These are phyloP conservation scores for Penicillium goetzii DNA, from an alignment of 495 filamentous ascomycete species.

Conservation along the genomic window DNA sequence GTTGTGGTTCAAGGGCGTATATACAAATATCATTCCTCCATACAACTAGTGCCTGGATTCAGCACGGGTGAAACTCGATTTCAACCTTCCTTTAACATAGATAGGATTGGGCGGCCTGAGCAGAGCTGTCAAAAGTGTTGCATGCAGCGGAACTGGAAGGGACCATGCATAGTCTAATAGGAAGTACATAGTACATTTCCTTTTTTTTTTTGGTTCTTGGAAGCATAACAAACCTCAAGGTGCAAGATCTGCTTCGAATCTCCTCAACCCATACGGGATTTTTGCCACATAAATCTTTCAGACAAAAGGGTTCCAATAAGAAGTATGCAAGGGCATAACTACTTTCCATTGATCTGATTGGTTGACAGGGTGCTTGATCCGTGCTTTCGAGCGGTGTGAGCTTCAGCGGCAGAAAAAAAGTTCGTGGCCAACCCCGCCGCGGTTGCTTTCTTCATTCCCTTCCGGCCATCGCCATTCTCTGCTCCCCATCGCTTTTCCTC, in stretches of 20 bases:
- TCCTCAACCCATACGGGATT: too few species aligned
- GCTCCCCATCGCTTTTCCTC: background rate
- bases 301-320: background rate
- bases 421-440: constrained; percentile 38
- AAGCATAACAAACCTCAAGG: background rate
- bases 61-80: background rate
- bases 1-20: background rate
- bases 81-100: background rate
- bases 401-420: constrained; percentile 40
- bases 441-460: constrained; percentile 22
- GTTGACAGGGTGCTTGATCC: background rate
- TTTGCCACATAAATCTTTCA: too few species aligned
- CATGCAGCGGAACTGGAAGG: background rate
- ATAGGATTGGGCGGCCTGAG: background rate
- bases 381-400: constrained; percentile 22
- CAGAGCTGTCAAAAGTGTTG: background rate
- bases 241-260: too few species aligned
- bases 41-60: background rate
- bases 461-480: constrained; percentile 10
- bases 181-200: background rate
- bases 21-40: background rate
- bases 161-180: background rate
- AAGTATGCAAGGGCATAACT: constrained; percentile 1
- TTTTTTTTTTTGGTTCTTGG: background rate
- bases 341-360: constrained; percentile 5